phyloP scores from a whole-genome alignment of 179 eudicot genomes.

The Beta corolliflora region DNA sequence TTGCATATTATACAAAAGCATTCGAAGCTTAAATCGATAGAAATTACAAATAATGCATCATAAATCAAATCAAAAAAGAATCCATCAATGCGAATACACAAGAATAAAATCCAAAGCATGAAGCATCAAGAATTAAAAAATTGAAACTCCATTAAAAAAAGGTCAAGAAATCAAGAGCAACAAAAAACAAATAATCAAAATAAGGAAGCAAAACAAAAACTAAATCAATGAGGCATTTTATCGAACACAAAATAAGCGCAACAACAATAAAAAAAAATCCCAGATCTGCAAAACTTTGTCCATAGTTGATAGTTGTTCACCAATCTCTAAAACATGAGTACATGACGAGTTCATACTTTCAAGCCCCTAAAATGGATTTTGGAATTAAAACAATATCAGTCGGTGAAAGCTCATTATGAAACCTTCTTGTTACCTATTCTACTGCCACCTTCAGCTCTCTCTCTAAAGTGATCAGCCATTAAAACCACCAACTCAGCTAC shows the following conservation, averaged over 20 bases:
- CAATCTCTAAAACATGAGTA: no score
- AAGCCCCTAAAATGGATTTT: no score
- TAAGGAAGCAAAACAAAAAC: not conserved
- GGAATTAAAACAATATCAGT: no score
- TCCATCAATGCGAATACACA: not conserved
- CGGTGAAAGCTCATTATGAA: no score
- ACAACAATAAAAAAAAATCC: no score
- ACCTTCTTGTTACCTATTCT: no score
- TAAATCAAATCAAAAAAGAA: not conserved
- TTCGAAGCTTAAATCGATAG: not conserved
- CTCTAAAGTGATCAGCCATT: no score
- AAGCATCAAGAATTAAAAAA: not conserved
- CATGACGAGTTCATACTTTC: no score
- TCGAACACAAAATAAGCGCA: not conserved
- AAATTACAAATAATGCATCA: not conserved
- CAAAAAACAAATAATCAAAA: not conserved
- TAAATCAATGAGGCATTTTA: constrained; percentile 13
- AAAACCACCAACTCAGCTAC: no score
- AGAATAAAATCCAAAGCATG: not conserved
- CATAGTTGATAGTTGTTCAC: no score
- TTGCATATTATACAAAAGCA: not conserved
- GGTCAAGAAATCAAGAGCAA: not conserved
- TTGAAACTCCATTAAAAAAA: not conserved
- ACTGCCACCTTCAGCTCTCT: no score
- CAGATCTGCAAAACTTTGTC: no score